Base-by-base conservation (phyloP, 2,329 filamentous ascomycete genomes). In the Amauroascus niger region DNA sequence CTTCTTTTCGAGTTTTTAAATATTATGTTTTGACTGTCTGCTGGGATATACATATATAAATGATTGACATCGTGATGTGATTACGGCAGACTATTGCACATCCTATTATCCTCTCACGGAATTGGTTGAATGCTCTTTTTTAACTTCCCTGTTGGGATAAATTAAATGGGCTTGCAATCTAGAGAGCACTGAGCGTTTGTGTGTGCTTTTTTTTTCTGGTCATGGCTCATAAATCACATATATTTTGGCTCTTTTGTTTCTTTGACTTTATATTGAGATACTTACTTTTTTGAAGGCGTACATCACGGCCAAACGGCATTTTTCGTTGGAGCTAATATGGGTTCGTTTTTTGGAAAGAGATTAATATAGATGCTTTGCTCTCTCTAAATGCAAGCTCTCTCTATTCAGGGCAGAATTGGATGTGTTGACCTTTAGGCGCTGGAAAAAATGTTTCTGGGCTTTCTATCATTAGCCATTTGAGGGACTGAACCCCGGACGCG, bases 211-310 rank as follows among this genome's bases (percentile, higher is more conserved):
- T 33, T 44, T 32, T 35, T 45, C 30, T 28, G 28, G n/a, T 20
- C 30, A 41, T 14, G n/a, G n/a, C n/a, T n/a, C n/a, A n/a, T n/a
- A n/a, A 50, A 41, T 43, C n/a, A 41, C 22, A 11, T 33, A 32
- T 52, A 35, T 24, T 40, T 37, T 24, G 6, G 18, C 26, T 37
- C 26, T 28, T 44, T 44, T n/a, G 6, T 28, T 40, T 28, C 37
- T 28, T 6, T 9, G 1, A 37, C 39, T 16, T 3, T 49, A 39
- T 18, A 7, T 49, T 33, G 33, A 40, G 40, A 49, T 28, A 39
- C 32, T 44, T 51, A 33, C 39, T 49, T 41, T n/a, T n/a, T n/a
- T n/a, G n/a, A 28, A 49, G 20, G 35, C 33, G 39, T 49, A 49
- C 35, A 9, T 43, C 16, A 51, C 39, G 28, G 49, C 49, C 49